Percentiles rank a stretch among this genome's conserved stretches.
Evolutionary conservation across 345 rosid genomes (phyloP).

Genomic region (Lepidium didymum): DNA sequence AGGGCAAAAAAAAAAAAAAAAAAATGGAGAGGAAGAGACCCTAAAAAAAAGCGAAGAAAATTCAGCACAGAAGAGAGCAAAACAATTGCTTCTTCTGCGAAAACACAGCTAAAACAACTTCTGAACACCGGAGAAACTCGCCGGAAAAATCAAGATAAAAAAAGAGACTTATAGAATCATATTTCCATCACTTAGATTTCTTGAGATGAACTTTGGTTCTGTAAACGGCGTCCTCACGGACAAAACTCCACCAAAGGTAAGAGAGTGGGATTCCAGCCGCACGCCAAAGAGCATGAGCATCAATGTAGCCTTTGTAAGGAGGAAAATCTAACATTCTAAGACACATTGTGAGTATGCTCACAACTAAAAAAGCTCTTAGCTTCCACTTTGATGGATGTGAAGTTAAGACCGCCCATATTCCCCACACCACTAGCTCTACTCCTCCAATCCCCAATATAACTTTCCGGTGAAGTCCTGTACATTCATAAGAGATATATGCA

Average conservation of each 20-base stretch:
- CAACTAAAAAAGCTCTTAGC: conserved; percentile 56
- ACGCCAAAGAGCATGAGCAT: conserved; percentile 78
- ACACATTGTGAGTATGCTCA: conserved; percentile 45
- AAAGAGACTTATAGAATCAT: background rate
- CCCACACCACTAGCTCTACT: conserved; percentile 72
- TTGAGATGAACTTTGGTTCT: conserved; percentile 52
- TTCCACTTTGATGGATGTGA: conserved; percentile 74
- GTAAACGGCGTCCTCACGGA: conserved; percentile 70
- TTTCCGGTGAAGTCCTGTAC: conserved; percentile 72
- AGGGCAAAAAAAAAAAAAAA: conserved; percentile 15
- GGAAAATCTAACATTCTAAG: conserved; percentile 66
- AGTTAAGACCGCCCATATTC: conserved; percentile 60
- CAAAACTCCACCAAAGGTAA: conserved; percentile 86
- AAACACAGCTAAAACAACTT: conserved; percentile 29
- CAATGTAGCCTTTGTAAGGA: conserved; percentile 61
- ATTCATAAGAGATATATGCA: background rate
- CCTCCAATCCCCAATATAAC: conserved; percentile 58
- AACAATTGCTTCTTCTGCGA: conserved; percentile 14
- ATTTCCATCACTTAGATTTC: conserved; percentile 39
- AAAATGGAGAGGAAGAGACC: conserved; percentile 6
- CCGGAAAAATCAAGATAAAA: conserved; percentile 21
- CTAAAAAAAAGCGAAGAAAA: conserved; percentile 5
- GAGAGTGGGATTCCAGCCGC: conserved; percentile 61
- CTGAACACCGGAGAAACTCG: conserved; percentile 28
- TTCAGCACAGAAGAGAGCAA: conserved; percentile 25